phyloP scores from a whole-genome alignment of 352 stramenopile genomes.

The Globisporangium parvum region DNA sequence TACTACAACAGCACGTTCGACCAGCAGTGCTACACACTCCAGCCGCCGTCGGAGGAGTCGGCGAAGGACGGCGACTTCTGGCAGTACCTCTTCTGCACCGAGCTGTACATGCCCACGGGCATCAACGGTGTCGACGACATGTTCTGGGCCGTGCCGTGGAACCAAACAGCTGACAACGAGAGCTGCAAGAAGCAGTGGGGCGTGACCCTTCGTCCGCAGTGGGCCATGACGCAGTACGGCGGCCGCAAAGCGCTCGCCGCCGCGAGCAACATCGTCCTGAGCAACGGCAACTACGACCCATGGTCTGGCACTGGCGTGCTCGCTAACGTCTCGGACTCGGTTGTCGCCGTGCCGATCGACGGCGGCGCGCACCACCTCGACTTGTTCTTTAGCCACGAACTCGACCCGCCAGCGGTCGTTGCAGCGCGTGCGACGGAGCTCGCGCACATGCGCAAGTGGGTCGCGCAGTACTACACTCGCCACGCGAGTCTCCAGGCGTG shows the following conservation, averaged over 20 bases:
- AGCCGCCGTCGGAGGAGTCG: conserved; percentile 47
- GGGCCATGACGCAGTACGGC: conserved; percentile 68
- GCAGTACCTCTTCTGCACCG: conserved; percentile 73
- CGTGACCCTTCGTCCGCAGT: conserved; percentile 55
- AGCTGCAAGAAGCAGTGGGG: conserved; percentile 59
- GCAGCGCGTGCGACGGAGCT: conserved; percentile 69
- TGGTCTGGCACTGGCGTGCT: conserved; percentile 89
- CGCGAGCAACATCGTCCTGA: conserved; percentile 93
- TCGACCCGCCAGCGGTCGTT: conserved; percentile 75
- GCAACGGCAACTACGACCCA: conserved; percentile 92
- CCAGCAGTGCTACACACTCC: conserved; percentile 46
- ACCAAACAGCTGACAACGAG: conserved; percentile 53
- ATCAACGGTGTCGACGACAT: conserved; percentile 78
- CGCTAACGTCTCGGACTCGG: conserved; percentile 48
- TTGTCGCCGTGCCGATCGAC: conserved; percentile 65
- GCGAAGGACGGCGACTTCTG: conserved; percentile 58
- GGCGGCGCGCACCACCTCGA: conserved; percentile 87
- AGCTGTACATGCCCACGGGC: conserved; percentile 67
- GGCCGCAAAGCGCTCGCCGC: conserved; percentile 52
- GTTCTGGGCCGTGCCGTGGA: conserved; percentile 76
- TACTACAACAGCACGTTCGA: conserved; percentile 74
- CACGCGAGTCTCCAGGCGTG: conserved; percentile 12
- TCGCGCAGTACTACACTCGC: conserved; percentile 43
- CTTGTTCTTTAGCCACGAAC: conserved; percentile 86
- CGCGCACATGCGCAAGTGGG: conserved; percentile 79